Conservation (phyloP, 805 yeast species). For the Saccharomyces mikatae region DNA sequence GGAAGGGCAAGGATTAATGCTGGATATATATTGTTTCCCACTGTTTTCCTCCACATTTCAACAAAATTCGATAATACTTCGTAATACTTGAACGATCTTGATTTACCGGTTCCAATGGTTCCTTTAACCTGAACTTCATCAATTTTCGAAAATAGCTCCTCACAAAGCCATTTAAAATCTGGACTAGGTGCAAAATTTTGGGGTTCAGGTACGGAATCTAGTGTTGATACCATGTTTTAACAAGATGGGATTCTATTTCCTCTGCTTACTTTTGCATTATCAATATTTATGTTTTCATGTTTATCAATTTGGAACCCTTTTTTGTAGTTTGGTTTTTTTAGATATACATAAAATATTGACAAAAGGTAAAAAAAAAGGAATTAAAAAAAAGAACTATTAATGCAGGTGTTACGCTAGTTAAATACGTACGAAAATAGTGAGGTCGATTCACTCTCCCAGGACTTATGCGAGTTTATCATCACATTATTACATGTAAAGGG, state of each 20-base stretch:
- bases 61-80: constrained; percentile 36
- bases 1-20: constrained; percentile 57
- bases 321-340: too few relatives aligned
- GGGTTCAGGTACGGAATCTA: constrained; percentile 6
- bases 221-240: not conserved
- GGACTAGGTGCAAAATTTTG: constrained; percentile 31
- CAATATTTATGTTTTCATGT: constrained; percentile 1
- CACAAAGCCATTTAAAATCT: constrained; percentile 32
- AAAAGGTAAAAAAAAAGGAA: not conserved
- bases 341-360: too few relatives aligned
- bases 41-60: constrained; percentile 42
- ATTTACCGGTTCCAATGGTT: constrained; percentile 7
- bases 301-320: too few relatives aligned
- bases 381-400: not conserved
- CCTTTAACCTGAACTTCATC: constrained; percentile 13
- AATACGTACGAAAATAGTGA: too few relatives aligned
- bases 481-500: not conserved
- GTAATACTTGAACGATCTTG: constrained; percentile 16
- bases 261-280: not conserved
- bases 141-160: constrained; percentile 25
- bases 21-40: constrained; percentile 61
- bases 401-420: too few relatives aligned
- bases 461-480: not conserved
- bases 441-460: not conserved
- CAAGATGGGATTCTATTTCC: not conserved